Percentiles rank a stretch among this genome's conserved stretches.
Evolutionary conservation across 2,329 filamentous ascomycete genomes (phyloP).

Genomic region (Colletotrichum sp.): DNA sequence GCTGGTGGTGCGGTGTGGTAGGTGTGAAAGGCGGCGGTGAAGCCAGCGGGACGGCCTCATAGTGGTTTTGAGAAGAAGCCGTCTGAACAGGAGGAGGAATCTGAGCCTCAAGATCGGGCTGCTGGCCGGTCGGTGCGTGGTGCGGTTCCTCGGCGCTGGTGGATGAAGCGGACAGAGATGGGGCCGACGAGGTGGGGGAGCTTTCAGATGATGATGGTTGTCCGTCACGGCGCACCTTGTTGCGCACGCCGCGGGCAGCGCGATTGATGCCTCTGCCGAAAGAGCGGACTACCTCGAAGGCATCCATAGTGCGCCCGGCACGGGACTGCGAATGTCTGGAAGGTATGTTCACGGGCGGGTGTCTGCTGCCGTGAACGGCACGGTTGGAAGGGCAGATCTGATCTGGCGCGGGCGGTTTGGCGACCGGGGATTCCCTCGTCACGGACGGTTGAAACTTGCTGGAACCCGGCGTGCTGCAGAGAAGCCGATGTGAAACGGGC

Average conservation of each 20-base stretch:
- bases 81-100: slow-evolving; percentile 3
- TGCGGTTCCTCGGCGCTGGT: slow-evolving; percentile 13
- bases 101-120: slow-evolving; percentile 18
- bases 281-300: slow-evolving; percentile 7
- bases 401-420: not conserved
- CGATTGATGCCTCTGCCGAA: slow-evolving; percentile 17
- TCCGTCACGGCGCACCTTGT: not conserved
- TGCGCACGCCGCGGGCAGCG: slow-evolving; percentile 13
- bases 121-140: not conserved
- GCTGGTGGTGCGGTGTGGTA: not conserved
- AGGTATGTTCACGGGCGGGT: not conserved
- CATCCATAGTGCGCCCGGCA: slow-evolving; percentile 13
- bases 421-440: slow-evolving; percentile 19
- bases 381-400: not conserved
- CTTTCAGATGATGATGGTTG: not conserved
- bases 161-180: slow-evolving; percentile 15
- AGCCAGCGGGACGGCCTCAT: slow-evolving; percentile 3
- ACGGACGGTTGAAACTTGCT: slow-evolving; percentile 15
- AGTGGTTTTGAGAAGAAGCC: not conserved
- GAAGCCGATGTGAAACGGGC: slow-evolving; percentile 17
- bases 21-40: slow-evolving; percentile 5
- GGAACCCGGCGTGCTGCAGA: slow-evolving; percentile 21
- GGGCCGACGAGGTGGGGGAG: not conserved
- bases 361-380: not conserved
- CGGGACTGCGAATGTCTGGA: not conserved